A percentile compares a stretch with the other conserved stretches of the same genome.
Conservation (phyloP, 805 yeast species). For the Yamadazyma nakazawae region DNA sequence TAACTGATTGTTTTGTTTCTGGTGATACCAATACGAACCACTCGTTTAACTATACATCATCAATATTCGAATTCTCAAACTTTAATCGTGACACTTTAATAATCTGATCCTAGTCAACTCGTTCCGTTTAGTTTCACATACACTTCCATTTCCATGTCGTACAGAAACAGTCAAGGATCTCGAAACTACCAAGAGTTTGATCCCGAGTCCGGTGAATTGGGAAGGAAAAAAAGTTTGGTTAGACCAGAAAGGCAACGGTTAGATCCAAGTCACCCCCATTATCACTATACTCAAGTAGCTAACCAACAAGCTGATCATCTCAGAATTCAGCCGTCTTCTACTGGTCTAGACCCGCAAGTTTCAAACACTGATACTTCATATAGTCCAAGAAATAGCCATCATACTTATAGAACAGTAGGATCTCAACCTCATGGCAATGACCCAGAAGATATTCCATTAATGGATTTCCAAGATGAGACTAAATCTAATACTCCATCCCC, state of each 20-base stretch:
- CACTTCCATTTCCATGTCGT: slow-evolving; percentile 22
- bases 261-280: slow-evolving; percentile 68
- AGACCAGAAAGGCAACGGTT: slow-evolving; percentile 77
- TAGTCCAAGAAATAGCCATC: slow-evolving; percentile 12
- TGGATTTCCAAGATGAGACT: slow-evolving; percentile 29
- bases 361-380: slow-evolving; percentile 10
- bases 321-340: slow-evolving; percentile 50
- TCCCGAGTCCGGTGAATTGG: slow-evolving; percentile 38
- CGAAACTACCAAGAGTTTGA: slow-evolving; percentile 37
- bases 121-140: background rate
- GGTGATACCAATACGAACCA: background rate
- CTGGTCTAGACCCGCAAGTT: slow-evolving; percentile 52
- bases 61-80: background rate
- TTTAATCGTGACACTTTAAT: background rate
- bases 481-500: slow-evolving; percentile 8
- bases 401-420: slow-evolving; percentile 9
- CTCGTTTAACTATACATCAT: background rate
- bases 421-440: slow-evolving; percentile 2
- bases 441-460: slow-evolving; percentile 43
- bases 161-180: slow-evolving; percentile 22
- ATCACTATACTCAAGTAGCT: slow-evolving; percentile 72
- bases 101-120: background rate
- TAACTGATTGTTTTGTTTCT: background rate
- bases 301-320: slow-evolving; percentile 61
- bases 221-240: slow-evolving; percentile 67